phyloP scores from a whole-genome alignment of 1,284 basidiomycete species.

The Pseudomicrostroma phylloplanum region DNA sequence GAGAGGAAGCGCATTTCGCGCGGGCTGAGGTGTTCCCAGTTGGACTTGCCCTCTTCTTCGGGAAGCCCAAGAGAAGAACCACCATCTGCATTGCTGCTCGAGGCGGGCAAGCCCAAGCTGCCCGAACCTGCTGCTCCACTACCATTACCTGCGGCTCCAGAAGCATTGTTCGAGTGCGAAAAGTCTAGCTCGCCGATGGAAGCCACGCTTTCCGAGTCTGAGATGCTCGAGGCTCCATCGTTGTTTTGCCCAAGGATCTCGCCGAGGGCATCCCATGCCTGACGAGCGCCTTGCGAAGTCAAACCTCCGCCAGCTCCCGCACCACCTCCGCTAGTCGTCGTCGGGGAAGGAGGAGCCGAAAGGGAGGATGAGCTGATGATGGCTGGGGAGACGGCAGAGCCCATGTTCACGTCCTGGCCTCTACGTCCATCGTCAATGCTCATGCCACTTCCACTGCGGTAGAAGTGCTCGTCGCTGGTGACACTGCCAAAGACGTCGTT shows the following conservation, averaged over 20 bases:
- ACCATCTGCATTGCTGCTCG: constrained; percentile 7
- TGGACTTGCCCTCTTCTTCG: constrained; percentile 22
- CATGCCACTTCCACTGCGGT: background rate
- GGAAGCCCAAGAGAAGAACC: background rate
- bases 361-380: background rate
- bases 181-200: background rate
- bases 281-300: constrained; percentile 21
- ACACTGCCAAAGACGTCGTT: constrained; percentile 54
- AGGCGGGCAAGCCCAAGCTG: constrained; percentile 4
- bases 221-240: constrained; percentile 9
- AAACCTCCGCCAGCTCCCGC: constrained; percentile 16
- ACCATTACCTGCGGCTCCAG: background rate
- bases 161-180: background rate
- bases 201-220: constrained; percentile 14
- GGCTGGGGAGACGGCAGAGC: constrained; percentile 1
- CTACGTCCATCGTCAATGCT: constrained; percentile 9
- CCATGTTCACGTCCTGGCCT: constrained; percentile 8
- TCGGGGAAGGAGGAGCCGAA: background rate
- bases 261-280: constrained; percentile 41
- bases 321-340: constrained; percentile 23
- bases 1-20: constrained; percentile 43
- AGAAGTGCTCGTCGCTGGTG: constrained; percentile 7
- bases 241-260: constrained; percentile 37
- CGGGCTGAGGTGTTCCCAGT: constrained; percentile 47
- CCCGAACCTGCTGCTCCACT: constrained; percentile 13